Base-by-base conservation (phyloP, 495 filamentous ascomycete genomes). In the Tetracladium marchalianum region DNA sequence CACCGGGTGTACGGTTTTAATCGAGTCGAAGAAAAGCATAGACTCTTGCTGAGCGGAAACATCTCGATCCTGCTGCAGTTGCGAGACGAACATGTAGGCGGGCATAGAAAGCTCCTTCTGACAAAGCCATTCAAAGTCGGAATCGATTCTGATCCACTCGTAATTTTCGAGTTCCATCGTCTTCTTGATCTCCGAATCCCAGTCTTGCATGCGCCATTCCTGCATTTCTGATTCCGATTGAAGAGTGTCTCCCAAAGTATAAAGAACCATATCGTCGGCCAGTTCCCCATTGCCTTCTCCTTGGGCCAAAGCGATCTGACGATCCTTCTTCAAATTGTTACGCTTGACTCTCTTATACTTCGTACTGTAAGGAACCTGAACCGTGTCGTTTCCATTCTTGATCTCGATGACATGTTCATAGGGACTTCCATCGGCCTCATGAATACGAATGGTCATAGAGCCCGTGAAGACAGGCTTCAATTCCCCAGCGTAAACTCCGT, bases 401-500 rank as follows among this genome's bases (percentile, higher is more conserved):
- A 99, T 93, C 45, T 95, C 85, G 19, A 95, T 85, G 53, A 95
- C 94, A 58, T 99, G 92, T 63, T 99, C 92, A 61, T 99, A 99
- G 16, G 92, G 92, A 2, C 93, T 97, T 12, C 92, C 92, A 60
- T 99, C 93, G 19, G 92, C 93, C 66, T 99, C 92, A 67, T 99
- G 92, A 50, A 99, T 96, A 38, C 93, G 77, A 53, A 99, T 85
- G 0, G 92, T 97, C 84, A 97, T 94, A 0, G 93, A 90, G 0
- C 90, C 90, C 2, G 87, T 90, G 62, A 97, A 99, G 2, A 86
- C 68, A 31, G 81, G 80, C 50, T 85, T 86, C 9, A 85, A 62
- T 34, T 76, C 67, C 18, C 77, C 84, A 24, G 80, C 79, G 51
- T 81, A 81, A 34, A 95, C 76, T 18, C 75, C 72, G 44, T 81